These are phyloP conservation scores for Coemansia reversa DNA, from an alignment of 192 early-diverging fungal genomes.

Conservation along the genomic window DNA sequence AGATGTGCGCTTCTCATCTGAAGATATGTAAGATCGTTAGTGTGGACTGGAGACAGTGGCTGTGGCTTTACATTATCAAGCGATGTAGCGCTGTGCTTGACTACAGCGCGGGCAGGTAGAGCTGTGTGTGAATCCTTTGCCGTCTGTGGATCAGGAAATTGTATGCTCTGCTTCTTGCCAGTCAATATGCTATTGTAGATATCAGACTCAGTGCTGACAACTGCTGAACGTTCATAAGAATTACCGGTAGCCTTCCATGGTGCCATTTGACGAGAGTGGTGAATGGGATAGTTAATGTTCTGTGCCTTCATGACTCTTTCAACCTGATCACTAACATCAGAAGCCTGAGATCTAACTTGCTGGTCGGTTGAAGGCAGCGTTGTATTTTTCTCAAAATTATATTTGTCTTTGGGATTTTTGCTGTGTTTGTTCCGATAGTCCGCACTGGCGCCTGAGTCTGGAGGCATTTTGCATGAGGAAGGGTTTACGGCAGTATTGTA, in stretches of 20 bases:
- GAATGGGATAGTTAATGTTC: conserved; percentile 1
- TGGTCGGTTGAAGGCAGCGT: neutral
- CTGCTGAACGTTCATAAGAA: neutral
- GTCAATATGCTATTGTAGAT: conserved; percentile 7
- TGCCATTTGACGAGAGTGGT: neutral
- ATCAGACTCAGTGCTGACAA: conserved; percentile 2
- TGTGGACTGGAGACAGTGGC: neutral
- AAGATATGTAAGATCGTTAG: too few species aligned
- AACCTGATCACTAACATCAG: neutral
- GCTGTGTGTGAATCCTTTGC: neutral
- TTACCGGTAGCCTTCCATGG: neutral
- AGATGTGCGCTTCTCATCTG: too few species aligned
- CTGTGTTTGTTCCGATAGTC: conserved; percentile 12
- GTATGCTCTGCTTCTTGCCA: neutral
- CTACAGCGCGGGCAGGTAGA: neutral
- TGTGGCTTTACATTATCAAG: conserved; percentile 10
- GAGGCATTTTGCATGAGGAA: conserved; percentile 7
- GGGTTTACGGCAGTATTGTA: neutral
- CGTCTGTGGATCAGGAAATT: neutral
- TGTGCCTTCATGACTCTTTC: neutral
- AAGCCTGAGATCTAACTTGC: neutral
- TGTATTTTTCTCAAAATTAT: too few species aligned
- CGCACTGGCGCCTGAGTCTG: conserved; percentile 39
- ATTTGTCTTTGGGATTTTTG: neutral
- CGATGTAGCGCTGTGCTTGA: conserved; percentile 13